phyloP scores from a whole-genome alignment of 371 early-diverging fungal genomes.

The Syncephalastrum racemosum region DNA sequence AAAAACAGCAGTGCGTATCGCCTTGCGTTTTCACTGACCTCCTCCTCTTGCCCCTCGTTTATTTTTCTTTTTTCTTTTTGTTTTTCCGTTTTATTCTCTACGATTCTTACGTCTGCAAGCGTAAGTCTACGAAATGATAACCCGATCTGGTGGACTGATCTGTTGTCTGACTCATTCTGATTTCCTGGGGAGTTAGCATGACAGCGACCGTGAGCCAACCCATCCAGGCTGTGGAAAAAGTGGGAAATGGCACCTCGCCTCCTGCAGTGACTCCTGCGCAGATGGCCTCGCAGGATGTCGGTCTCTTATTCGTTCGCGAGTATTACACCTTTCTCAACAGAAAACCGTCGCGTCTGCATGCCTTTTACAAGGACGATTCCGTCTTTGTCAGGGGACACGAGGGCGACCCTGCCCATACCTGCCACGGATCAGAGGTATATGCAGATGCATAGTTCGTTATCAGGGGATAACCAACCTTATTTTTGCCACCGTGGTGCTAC shows the following conservation, averaged over 20 bases:
- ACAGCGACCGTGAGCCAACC: conserved; percentile 21
- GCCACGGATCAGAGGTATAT: conserved; percentile 72
- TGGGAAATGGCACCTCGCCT: conserved; percentile 7
- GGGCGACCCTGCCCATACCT: conserved; percentile 64
- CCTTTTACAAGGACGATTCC: conserved; percentile 82
- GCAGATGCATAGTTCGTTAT: too few species aligned
- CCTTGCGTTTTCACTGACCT: conserved; percentile 6
- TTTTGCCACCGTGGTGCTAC: conserved; percentile 1
- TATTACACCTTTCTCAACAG: conserved; percentile 90
- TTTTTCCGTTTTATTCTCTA: too few species aligned
- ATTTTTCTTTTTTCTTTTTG: conserved; percentile 59
- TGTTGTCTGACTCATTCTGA: too few species aligned
- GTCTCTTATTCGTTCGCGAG: conserved; percentile 89
- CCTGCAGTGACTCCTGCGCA: background rate
- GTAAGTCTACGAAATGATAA: too few species aligned
- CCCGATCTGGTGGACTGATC: too few species aligned
- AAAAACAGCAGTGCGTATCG: background rate
- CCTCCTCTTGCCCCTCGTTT: conserved; percentile 55
- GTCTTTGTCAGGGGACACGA: conserved; percentile 77
- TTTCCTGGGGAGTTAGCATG: background rate
- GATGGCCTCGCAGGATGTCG: conserved; percentile 63
- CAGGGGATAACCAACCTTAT: background rate
- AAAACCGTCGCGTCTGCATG: conserved; percentile 78
- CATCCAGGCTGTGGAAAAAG: conserved; percentile 12
- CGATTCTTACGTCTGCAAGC: too few species aligned